Percentiles rank a stretch among this genome's conserved stretches.
Conservation (phyloP, 495 filamentous ascomycete species). For the Paragyromitra xinjiangensis region DNA sequence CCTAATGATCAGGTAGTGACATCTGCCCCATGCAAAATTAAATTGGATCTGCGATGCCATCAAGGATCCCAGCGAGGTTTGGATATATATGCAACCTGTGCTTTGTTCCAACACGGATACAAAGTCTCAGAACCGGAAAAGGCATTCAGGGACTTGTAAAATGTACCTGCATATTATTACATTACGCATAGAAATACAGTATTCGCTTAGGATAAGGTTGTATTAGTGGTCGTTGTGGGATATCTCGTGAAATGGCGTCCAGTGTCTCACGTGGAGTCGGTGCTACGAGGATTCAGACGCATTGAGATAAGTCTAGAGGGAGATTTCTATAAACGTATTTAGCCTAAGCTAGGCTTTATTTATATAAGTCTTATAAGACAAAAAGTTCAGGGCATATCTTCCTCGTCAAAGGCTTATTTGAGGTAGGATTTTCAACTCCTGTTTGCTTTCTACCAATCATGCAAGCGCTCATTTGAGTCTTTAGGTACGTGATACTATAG, state of each 20-base stretch:
- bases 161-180: background rate
- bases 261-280: background rate
- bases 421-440: no score
- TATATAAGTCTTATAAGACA: no score
- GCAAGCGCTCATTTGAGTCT: no score
- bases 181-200: background rate
- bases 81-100: slow-evolving; percentile 1
- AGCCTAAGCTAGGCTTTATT: no score
- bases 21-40: background rate
- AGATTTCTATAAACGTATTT: no score
- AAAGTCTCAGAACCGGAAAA: background rate
- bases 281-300: background rate
- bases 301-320: background rate
- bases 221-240: background rate
- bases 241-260: background rate
- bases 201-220: background rate
- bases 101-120: background rate
- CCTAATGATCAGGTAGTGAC: background rate
- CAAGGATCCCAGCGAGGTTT: background rate
- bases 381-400: no score
- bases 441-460: no score
- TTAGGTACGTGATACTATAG: no score
- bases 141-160: background rate
- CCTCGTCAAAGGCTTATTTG: no score
- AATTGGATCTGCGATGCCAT: background rate